phyloP scores from a whole-genome alignment of 2,329 filamentous ascomycete species.

The Calonectria crousiana region DNA sequence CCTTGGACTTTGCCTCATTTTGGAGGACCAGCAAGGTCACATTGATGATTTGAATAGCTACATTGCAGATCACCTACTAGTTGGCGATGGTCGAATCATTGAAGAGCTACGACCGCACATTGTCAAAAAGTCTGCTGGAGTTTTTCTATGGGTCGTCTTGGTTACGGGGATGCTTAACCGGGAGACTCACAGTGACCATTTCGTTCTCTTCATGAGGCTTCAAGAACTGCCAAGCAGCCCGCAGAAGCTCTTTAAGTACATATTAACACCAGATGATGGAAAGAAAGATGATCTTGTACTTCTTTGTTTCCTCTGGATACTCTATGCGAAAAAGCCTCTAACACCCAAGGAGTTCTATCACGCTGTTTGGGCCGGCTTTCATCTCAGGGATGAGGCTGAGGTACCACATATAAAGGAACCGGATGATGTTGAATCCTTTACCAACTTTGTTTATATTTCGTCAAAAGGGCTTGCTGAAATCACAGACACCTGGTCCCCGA shows the following conservation, averaged over 20 bases:
- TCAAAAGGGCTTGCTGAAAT: slow-evolving; percentile 65
- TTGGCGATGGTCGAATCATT: slow-evolving; percentile 13
- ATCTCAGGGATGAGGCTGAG: slow-evolving; percentile 35
- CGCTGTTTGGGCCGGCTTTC: slow-evolving; percentile 49
- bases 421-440: background rate
- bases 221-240: slow-evolving; percentile 54
- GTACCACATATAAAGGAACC: slow-evolving; percentile 34
- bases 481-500: slow-evolving; percentile 46
- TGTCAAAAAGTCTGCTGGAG: slow-evolving; percentile 50
- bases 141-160: slow-evolving; percentile 59
- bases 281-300: slow-evolving; percentile 56
- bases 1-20: slow-evolving; percentile 42
- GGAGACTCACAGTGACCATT: slow-evolving; percentile 44
- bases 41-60: slow-evolving; percentile 51
- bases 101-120: slow-evolving; percentile 39
- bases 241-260: slow-evolving; percentile 61
- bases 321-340: slow-evolving; percentile 61
- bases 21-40: slow-evolving; percentile 53
- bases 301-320: slow-evolving; percentile 64
- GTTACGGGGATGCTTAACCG: slow-evolving; percentile 56
- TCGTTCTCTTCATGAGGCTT: slow-evolving; percentile 44
- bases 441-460: slow-evolving; percentile 51
- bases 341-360: slow-evolving; percentile 58
- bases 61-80: slow-evolving; percentile 44
- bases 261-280: slow-evolving; percentile 59